A percentile compares a stretch with the other conserved stretches of the same genome.
Conservation (phyloP, 2,329 filamentous ascomycete genomes). For the Rhinocladiella similis region DNA sequence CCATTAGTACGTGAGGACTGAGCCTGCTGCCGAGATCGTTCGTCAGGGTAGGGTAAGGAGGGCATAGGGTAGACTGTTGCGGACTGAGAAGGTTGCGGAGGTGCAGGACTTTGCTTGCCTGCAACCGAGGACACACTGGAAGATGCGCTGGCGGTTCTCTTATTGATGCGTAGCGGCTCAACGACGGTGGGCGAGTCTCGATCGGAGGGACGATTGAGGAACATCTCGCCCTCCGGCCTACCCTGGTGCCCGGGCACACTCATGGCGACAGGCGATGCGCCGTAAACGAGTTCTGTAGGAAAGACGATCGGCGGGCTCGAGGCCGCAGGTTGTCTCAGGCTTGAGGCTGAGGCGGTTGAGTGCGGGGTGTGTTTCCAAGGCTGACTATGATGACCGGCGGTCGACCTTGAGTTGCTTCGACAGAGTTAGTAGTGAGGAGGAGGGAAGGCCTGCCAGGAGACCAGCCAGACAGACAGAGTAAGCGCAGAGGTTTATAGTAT, state of each 20-base stretch:
- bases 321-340: neutral
- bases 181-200: conserved; percentile 71
- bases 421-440: neutral
- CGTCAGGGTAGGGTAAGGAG: conserved; percentile 72
- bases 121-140: conserved; percentile 34
- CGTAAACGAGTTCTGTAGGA: neutral
- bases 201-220: conserved; percentile 58
- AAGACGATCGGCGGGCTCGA: neutral
- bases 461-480: conserved; percentile 9
- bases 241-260: conserved; percentile 57
- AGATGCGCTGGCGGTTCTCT: conserved; percentile 66
- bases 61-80: conserved; percentile 68
- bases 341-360: neutral
- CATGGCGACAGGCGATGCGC: conserved; percentile 35
- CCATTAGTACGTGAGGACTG: conserved; percentile 29
- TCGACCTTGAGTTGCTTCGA: conserved; percentile 6
- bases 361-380: too few species aligned
- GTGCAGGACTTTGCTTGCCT: conserved; percentile 36
- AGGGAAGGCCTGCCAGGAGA: conserved; percentile 9
- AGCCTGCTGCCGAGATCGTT: conserved; percentile 48
- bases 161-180: conserved; percentile 81
- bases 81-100: conserved; percentile 51
- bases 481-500: conserved; percentile 8
- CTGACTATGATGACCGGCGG: neutral
- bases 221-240: conserved; percentile 78